phyloP scores from a whole-genome alignment of 2,329 filamentous ascomycete genomes.

The Fusarium buxicola region DNA sequence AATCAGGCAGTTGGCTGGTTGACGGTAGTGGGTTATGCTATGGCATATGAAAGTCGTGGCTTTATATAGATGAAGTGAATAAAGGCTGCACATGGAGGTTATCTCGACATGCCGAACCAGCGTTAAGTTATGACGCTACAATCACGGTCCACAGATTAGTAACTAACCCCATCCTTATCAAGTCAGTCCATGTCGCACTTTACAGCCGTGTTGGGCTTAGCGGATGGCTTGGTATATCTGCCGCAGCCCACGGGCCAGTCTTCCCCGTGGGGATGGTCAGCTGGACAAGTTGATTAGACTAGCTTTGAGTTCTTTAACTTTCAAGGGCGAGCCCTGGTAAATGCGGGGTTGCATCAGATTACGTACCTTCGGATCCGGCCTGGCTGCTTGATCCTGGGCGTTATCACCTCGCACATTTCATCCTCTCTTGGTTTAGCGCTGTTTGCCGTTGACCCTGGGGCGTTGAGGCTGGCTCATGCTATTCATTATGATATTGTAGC shows the following conservation, averaged over 20 bases:
- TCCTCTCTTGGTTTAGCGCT: slow-evolving; percentile 12
- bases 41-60: not conserved
- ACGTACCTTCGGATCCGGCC: too few relatives aligned
- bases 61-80: not conserved
- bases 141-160: not conserved
- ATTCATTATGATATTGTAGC: not conserved
- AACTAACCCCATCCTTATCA: not conserved
- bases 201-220: not conserved
- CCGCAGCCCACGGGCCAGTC: too few relatives aligned
- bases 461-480: not conserved
- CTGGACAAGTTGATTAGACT: not conserved
- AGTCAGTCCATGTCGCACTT: not conserved
- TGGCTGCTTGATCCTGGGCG: too few relatives aligned
- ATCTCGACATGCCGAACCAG: not conserved
- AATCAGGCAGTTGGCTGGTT: not conserved
- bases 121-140: not conserved
- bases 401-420: slow-evolving; percentile 10
- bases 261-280: not conserved
- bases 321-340: too few relatives aligned
- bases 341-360: too few relatives aligned
- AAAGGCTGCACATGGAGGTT: not conserved
- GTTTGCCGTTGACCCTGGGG: not conserved
- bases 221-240: not conserved
- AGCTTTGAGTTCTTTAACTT: too few relatives aligned
- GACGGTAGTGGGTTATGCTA: not conserved